These are phyloP conservation scores for Ajuga chamaepitys DNA, from an alignment of 257 asterid species.

Conservation along the genomic window DNA sequence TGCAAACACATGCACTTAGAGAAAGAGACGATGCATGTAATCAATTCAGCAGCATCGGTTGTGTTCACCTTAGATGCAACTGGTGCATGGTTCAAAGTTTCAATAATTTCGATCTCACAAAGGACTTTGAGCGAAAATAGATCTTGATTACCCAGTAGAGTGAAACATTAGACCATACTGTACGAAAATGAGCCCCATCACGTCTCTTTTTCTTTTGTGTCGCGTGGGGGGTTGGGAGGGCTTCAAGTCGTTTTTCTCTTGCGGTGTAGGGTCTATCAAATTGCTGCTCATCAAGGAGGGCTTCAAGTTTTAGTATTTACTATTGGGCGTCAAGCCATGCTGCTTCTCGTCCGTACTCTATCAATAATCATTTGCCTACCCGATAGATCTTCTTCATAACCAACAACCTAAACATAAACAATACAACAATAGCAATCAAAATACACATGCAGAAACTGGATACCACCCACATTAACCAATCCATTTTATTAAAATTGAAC, in stretches of 20 bases:
- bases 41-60: too few species aligned
- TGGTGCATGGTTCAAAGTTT: too few species aligned
- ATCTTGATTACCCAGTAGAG: too few species aligned
- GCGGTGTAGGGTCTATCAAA: background rate
- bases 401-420: conserved; percentile 57
- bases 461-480: background rate
- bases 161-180: too few species aligned
- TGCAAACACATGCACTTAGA: too few species aligned
- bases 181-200: too few species aligned
- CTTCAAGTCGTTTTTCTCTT: too few species aligned
- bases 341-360: conserved; percentile 69
- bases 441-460: background rate
- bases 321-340: conserved; percentile 37
- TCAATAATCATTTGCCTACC: conserved; percentile 96
- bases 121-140: too few species aligned
- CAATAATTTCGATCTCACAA: too few species aligned
- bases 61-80: too few species aligned
- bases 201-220: background rate
- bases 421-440: conserved; percentile 7
- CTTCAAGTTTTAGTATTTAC: background rate
- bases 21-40: too few species aligned
- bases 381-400: conserved; percentile 88
- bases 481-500: background rate
- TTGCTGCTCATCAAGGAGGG: background rate
- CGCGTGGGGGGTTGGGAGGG: background rate